Evolutionary conservation across 2,329 filamentous ascomycete genomes (phyloP), one percentile per base, ranked within the genome.

Genomic region (Ophiostoma sp.): DNA sequence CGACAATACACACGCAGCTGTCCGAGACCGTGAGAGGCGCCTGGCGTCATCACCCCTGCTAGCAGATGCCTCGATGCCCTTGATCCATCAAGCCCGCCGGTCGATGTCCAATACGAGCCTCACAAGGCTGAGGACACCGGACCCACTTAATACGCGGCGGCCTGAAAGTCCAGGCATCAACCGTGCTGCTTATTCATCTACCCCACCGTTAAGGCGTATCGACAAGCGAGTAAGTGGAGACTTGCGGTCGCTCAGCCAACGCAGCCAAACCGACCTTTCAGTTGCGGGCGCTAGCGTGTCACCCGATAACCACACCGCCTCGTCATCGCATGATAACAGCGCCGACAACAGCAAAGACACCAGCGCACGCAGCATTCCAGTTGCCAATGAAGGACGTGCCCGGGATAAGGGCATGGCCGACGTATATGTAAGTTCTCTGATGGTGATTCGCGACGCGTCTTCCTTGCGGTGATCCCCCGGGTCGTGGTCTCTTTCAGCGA

Each of bases 401-500:
- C 91, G 91, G 78, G 82, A 89, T 77, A 89, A 87, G 82, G 90
- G 89, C 81, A 97, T 97, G 92, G 85, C 91, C 78, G 92, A 97
- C 84, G 89, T 96, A 81, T 97, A 91, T 82, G 93, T 97, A 86
- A 89, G 92, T 90, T 49, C 73, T 73, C 69, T 71, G 72, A 70
- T 71, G 67, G 3, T 55, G 4, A 4, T 49, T 16, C 49, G 18
- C 47, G 47, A 16, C 47, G 49, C 49, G 49, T 55, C 11, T 49
- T 49, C 5, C 18, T 12, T 63, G 42, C 42, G 44, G 55, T 44
- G 5, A 12, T 27, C 44, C 16, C 7, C 41, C 7, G 14, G 36
- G 7, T 45, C 40, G n/a, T 62, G 3, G 14, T 38, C 4, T 60
- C 36, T 40, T 16, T 16, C n/a, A 60, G 5, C 47, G 2, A 38